These are phyloP conservation scores for Hydrangea macrophylla DNA, from an alignment of 148 eudicot genomes.

Conservation along the genomic window DNA sequence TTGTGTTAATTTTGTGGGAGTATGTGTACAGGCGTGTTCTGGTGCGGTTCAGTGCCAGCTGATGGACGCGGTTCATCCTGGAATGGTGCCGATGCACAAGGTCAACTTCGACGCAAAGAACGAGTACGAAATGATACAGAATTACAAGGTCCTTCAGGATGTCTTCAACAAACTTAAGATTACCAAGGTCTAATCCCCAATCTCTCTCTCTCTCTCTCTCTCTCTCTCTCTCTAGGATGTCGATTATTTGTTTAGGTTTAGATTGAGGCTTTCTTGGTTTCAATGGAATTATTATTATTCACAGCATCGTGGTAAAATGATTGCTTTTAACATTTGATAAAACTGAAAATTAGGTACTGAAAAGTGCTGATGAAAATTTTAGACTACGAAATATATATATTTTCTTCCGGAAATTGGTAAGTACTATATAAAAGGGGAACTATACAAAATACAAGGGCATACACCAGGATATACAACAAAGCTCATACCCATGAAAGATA, in stretches of 20 bases:
- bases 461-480: too few species aligned
- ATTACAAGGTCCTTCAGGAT: conserved; percentile 91
- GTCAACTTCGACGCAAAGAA: conserved; percentile 90
- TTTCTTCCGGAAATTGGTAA: too few species aligned
- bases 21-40: conserved; percentile 57
- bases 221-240: too few species aligned
- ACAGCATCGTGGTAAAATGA: background rate
- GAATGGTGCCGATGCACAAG: conserved; percentile 87
- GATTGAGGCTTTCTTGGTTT: background rate
- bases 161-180: conserved; percentile 88
- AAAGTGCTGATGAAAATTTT: too few species aligned
- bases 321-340: too few species aligned
- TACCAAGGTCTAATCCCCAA: conserved; percentile 49
- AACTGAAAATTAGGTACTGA: too few species aligned
- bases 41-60: conserved; percentile 96
- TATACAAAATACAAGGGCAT: too few species aligned
- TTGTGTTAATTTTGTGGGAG: background rate
- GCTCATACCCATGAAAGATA: too few species aligned
- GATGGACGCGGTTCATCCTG: conserved; percentile 88
- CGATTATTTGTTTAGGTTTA: background rate
- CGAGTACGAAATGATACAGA: conserved; percentile 92
- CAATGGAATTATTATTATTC: background rate
- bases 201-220: background rate
- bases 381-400: too few species aligned
- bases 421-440: too few species aligned